Percentiles rank a stretch among this genome's conserved stretches.
Conservation (phyloP, 2,329 filamentous ascomycete genomes). For the Ophiosphaerella korrae region DNA sequence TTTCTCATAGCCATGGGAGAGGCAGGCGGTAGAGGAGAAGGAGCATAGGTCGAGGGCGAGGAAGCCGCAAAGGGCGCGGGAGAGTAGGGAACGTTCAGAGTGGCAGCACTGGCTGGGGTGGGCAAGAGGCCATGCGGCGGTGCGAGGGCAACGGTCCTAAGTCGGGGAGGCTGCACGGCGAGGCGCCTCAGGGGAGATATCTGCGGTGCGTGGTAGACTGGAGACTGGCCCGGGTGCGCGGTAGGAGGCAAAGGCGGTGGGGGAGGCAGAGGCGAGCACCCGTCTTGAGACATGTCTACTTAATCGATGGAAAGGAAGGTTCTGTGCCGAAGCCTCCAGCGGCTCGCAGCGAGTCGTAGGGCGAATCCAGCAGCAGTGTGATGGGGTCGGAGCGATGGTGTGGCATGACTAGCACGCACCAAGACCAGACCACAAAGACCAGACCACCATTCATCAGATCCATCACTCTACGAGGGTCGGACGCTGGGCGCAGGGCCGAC, state of each 20-base stretch:
- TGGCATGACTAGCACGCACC: slow-evolving; percentile 17
- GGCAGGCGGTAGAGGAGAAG: slow-evolving; percentile 32
- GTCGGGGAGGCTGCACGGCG: slow-evolving; percentile 49
- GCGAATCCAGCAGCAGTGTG: slow-evolving; percentile 23
- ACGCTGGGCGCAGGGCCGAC: background rate
- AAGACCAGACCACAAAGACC: no score
- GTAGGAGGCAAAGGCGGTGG: slow-evolving; percentile 26
- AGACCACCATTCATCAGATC: no score
- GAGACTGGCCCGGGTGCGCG: slow-evolving; percentile 9
- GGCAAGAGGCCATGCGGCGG: slow-evolving; percentile 42
- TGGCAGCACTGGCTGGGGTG: slow-evolving; percentile 47
- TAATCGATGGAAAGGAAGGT: slow-evolving; percentile 23
- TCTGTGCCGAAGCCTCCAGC: slow-evolving; percentile 35
- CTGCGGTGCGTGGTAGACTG: slow-evolving; percentile 24
- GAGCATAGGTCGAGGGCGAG: slow-evolving; percentile 40
- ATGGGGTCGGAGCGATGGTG: slow-evolving; percentile 15
- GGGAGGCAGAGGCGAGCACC: slow-evolving; percentile 31
- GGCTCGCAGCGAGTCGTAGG: slow-evolving; percentile 34
- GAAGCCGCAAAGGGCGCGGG: slow-evolving; percentile 34
- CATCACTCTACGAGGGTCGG: no score
- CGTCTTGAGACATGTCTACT: slow-evolving; percentile 31
- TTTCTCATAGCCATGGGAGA: slow-evolving; percentile 47
- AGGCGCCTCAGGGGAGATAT: slow-evolving; percentile 41
- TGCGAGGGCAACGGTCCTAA: slow-evolving; percentile 47
- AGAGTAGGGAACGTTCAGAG: slow-evolving; percentile 44